phyloP scores from a whole-genome alignment of 495 filamentous ascomycete species.

The Penicillium flavigenum region DNA sequence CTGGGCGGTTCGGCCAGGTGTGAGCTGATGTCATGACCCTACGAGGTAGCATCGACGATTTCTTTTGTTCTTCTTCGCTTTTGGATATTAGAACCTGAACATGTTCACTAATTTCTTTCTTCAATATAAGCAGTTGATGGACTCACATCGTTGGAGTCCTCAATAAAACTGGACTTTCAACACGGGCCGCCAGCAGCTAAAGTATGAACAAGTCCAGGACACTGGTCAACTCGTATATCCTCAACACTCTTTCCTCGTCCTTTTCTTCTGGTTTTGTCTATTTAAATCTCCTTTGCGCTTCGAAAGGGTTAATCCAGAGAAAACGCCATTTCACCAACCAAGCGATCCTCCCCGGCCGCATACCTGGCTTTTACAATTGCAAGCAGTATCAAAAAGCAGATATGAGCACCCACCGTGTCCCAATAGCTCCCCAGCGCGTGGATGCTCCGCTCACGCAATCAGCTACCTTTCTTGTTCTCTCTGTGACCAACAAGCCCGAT shows the following conservation, averaged over 20 bases:
- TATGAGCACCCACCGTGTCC: conserved; percentile 34
- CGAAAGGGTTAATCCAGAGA: not conserved
- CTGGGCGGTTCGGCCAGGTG: conserved; percentile 1
- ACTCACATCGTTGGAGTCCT: not conserved
- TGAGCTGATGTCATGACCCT: conserved; percentile 15
- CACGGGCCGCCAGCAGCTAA: not conserved
- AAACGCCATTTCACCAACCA: not conserved
- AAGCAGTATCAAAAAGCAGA: conserved; percentile 7
- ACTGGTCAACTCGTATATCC: not conserved
- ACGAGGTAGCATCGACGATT: conserved; percentile 8
- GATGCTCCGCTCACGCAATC: conserved; percentile 50
- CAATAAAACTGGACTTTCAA: not conserved
- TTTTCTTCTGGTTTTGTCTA: not conserved
- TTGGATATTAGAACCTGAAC: not conserved
- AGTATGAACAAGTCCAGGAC: conserved; percentile 11
- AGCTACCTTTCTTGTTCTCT: conserved; percentile 54
- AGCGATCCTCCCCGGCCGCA: not conserved
- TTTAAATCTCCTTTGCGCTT: not conserved
- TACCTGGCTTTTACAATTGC: not conserved
- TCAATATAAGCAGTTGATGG: not conserved
- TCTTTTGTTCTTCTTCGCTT: too few relatives aligned
- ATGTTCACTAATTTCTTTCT: not conserved
- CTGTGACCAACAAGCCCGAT: conserved; percentile 35
- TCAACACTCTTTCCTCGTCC: not conserved
- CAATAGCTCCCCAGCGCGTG: conserved; percentile 45